Evolutionary conservation across 2,329 filamentous ascomycete genomes (phyloP).

Genomic region (Nigrospora oryzae): DNA sequence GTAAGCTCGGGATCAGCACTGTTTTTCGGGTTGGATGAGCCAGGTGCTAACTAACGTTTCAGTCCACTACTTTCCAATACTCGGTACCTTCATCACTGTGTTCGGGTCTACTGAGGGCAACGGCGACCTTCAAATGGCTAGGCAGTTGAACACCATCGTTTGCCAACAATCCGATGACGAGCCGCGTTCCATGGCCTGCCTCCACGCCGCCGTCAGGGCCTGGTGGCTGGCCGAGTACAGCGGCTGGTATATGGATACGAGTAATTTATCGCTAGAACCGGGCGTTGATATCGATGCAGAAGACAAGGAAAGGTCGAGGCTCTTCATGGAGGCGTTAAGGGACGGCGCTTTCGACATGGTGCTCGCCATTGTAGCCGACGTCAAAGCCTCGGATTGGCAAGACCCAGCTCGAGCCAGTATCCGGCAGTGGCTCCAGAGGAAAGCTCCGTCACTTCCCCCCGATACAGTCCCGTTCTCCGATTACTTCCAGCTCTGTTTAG

Average conservation of each 20-base stretch:
- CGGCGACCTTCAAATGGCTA: conserved; percentile 58
- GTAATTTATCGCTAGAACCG: conserved; percentile 47
- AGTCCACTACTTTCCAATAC: conserved; percentile 75
- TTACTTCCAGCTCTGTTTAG: conserved; percentile 64
- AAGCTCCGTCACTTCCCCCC: conserved; percentile 59
- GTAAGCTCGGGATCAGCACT: conserved; percentile 5
- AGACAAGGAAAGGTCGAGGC: conserved; percentile 60
- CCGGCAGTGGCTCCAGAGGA: conserved; percentile 73
- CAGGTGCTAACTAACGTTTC: conserved; percentile 9
- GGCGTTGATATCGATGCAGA: conserved; percentile 62
- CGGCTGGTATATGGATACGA: conserved; percentile 74
- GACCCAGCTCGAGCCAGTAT: conserved; percentile 79
- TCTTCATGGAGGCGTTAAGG: conserved; percentile 69
- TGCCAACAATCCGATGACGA: conserved; percentile 58
- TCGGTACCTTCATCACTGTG: conserved; percentile 67
- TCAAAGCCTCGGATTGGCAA: conserved; percentile 75
- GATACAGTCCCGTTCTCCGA: conserved; percentile 63
- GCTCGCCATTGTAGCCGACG: conserved; percentile 73
- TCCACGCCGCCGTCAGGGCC: conserved; percentile 70
- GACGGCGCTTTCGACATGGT: conserved; percentile 92
- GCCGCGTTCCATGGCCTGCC: conserved; percentile 62
- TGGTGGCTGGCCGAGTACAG: conserved; percentile 95
- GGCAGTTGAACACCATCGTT: conserved; percentile 61
- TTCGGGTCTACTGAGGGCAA: conserved; percentile 72
- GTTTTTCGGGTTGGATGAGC: too few species aligned